Percentiles rank a stretch among this genome's conserved stretches.
Evolutionary conservation across 2,329 filamentous ascomycete genomes (phyloP).

Genomic region (Diaporthe longicolla): DNA sequence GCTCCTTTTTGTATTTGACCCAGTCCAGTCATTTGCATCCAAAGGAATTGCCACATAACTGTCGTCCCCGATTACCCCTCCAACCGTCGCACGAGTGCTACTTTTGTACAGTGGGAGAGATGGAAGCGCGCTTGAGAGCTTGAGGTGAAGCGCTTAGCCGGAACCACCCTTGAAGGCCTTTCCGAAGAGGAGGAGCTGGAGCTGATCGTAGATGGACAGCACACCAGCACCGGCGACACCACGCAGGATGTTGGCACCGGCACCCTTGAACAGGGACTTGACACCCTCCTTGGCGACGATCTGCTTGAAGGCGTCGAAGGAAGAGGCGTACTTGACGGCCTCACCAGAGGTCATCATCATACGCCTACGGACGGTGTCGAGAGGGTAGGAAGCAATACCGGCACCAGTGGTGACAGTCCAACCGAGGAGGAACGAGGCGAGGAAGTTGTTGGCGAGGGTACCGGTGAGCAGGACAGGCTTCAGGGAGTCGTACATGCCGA

Average conservation of each 20-base stretch:
- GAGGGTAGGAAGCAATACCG: constrained; percentile 99
- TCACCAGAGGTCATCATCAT: constrained; percentile 99
- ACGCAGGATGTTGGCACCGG: constrained; percentile 99
- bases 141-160: constrained; percentile 51
- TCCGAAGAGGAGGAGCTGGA: constrained; percentile 99
- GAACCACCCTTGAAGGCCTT: constrained; percentile 88
- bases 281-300: constrained; percentile 98
- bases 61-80: constrained; percentile 54
- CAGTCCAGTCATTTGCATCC: constrained; percentile 48
- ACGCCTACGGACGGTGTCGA: constrained; percentile 99
- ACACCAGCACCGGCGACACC: constrained; percentile 99
- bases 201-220: constrained; percentile 99
- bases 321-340: constrained; percentile 99
- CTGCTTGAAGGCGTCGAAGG: constrained; percentile 94
- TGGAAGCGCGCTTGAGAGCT: constrained; percentile 51
- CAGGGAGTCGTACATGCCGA: constrained; percentile 99
- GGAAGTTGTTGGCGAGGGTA: constrained; percentile 96
- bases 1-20: constrained; percentile 42
- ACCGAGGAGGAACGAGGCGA: constrained; percentile 98
- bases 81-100: constrained; percentile 51
- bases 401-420: constrained; percentile 99
- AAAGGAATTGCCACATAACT: constrained; percentile 41
- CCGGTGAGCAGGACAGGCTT: constrained; percentile 98
- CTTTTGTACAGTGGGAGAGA: constrained; percentile 57
- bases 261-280: constrained; percentile 99